Percentiles rank a stretch among this genome's conserved stretches.
Evolutionary conservation across 139 green algal species (phyloP).

Genomic region (Asterochloris sp.): DNA sequence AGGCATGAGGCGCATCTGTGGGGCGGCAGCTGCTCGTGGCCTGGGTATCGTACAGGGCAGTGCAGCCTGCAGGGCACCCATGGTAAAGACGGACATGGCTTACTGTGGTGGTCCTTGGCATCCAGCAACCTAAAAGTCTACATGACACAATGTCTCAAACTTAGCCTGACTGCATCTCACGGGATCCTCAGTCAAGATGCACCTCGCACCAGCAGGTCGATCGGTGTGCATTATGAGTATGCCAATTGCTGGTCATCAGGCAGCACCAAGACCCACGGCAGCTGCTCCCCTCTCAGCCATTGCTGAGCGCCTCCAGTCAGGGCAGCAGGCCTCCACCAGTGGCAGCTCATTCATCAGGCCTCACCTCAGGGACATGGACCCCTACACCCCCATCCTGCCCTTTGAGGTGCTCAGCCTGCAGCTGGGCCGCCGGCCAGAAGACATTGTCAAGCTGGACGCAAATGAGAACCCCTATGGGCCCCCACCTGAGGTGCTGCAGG

Average conservation of each 20-base stretch:
- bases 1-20: neutral
- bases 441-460: conserved; percentile 99
- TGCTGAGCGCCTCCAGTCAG: neutral
- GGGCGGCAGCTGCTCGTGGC: neutral
- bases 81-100: conserved; percentile 8
- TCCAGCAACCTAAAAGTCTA: too few species aligned
- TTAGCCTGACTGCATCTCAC: too few species aligned
- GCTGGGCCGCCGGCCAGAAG: conserved; percentile 71
- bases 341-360: conserved; percentile 69
- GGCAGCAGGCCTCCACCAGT: too few species aligned
- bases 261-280: too few species aligned
- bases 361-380: conserved; percentile 84
- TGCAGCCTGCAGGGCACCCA: conserved; percentile 1
- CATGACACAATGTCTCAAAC: too few species aligned
- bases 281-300: too few species aligned
- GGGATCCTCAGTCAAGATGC: too few species aligned
- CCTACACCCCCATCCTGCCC: conserved; percentile 98
- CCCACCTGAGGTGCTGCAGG: conserved; percentile 87
- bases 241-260: too few species aligned
- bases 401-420: conserved; percentile 89
- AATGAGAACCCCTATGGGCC: conserved; percentile 99
- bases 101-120: too few species aligned
- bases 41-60: neutral
- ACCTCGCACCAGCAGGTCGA: too few species aligned
- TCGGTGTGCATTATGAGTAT: too few species aligned